These are phyloP conservation scores for Leccinellum albellum DNA, from an alignment of 768 basidiomycete species.

Conservation along the genomic window DNA sequence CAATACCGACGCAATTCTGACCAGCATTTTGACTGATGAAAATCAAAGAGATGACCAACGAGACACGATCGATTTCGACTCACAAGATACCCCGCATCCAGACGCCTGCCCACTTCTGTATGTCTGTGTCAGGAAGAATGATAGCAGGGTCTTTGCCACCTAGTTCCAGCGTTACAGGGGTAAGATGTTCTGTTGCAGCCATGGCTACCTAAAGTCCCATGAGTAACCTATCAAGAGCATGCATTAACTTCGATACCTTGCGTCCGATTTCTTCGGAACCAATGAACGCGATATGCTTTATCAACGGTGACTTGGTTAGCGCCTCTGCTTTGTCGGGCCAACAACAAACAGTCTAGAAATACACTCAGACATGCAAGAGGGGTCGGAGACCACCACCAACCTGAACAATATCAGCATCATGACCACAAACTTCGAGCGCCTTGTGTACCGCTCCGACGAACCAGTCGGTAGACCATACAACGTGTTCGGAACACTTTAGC, in stretches of 20 bases:
- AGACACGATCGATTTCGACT: constrained; percentile 31
- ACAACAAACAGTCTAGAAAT: constrained; percentile 69
- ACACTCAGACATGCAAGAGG: constrained; percentile 5
- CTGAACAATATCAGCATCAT: constrained; percentile 88
- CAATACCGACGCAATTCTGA: constrained; percentile 97
- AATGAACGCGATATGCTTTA: constrained; percentile 95
- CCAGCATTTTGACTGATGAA: constrained; percentile 77
- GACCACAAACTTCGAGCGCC: constrained; percentile 78
- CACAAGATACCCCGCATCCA: constrained; percentile 94
- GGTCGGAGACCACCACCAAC: constrained; percentile 30
- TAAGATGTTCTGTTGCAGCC: constrained; percentile 82
- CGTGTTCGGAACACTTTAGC: constrained; percentile 89
- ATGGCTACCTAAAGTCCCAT: constrained; percentile 58
- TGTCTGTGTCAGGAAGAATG: constrained; percentile 80
- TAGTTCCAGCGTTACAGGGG: constrained; percentile 89
- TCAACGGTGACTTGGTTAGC: constrained; percentile 70
- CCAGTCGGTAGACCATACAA: constrained; percentile 86
- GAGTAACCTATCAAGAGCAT: not conserved
- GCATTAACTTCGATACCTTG: constrained; percentile 42
- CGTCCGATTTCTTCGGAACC: constrained; percentile 78
- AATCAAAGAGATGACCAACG: not conserved
- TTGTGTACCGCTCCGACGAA: constrained; percentile 76
- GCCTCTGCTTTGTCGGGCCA: constrained; percentile 83
- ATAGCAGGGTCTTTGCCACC: constrained; percentile 95
- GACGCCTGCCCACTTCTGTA: constrained; percentile 72